Evolutionary conservation across 345 rosid species (phyloP).

Genomic region (Laguncularia racemosa): DNA sequence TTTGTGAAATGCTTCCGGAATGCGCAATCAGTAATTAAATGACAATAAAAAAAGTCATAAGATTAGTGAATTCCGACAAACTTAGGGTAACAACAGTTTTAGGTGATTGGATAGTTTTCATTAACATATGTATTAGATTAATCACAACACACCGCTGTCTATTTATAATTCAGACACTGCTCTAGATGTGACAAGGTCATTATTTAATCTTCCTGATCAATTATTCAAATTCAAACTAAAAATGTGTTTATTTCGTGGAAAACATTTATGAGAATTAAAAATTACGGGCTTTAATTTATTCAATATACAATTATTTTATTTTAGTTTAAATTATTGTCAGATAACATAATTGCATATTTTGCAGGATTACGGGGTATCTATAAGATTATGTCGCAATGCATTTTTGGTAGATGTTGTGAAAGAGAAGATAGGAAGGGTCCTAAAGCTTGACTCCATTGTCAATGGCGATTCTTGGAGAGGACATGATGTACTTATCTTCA

Average conservation of each 20-base stretch:
- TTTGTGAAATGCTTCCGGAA: too few relatives aligned
- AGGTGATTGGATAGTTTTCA: neutral
- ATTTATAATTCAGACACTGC: neutral
- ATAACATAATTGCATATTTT: neutral
- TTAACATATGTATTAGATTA: neutral
- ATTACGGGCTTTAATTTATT: neutral
- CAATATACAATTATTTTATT: neutral
- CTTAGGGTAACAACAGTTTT: too few relatives aligned
- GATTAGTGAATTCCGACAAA: too few relatives aligned
- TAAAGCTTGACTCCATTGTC: conserved; percentile 46
- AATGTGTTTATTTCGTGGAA: too few relatives aligned
- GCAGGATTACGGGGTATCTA: conserved; percentile 37
- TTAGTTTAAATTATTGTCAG: neutral
- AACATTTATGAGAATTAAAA: too few relatives aligned
- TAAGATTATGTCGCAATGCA: conserved; percentile 27
- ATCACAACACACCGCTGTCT: neutral
- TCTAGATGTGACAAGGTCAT: neutral
- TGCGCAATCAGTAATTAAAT: too few relatives aligned
- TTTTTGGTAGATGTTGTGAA: conserved; percentile 45
- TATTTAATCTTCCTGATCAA: neutral
- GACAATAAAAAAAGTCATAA: too few relatives aligned
- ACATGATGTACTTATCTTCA: conserved; percentile 44
- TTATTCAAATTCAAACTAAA: too few relatives aligned
- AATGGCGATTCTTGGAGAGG: conserved; percentile 51
- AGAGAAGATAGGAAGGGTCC: conserved; percentile 38